Base-by-base conservation (phyloP, 2,329 filamentous ascomycete genomes). In the Sordariomycetes sp. region DNA sequence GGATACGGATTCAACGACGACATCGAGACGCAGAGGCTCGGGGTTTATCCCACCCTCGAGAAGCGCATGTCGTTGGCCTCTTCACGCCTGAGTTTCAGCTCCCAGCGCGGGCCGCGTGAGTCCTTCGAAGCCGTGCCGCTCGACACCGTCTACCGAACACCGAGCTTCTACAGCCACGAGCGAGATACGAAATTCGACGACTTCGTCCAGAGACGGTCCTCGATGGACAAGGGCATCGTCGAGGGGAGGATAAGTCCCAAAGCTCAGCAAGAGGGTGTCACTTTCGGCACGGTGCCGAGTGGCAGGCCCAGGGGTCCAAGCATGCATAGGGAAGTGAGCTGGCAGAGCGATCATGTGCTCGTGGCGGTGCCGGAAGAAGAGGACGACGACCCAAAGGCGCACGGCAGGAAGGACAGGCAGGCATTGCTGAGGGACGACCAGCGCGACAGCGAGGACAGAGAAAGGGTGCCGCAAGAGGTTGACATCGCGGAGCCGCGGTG, bases 131-230 rank as follows among this genome's bases (percentile, higher is more conserved):
- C 27, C 6, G 37, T 50, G 5, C 36, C 40, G 15, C 26, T 37
- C 17, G 29, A 32, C 7, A 6, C 35, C 25, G 25, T 30, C 7
- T 16, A 19, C 4, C 23, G 27, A 12, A 31, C 19, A 12, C 35
- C 32, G 20, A 9, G 46, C 33, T 42, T 54, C 26, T 68, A 68
- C 46, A 57, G 52, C 34, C 64, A 69, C 47, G 52, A 59, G 49
- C 56, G 65, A 6, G 60, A 67, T 34, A 68, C 65, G 4, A 55
- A 62, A 35, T 70, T 68, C 38, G 66, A 69, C 32, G 57, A 61
- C 5, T 69, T 64, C 44, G 43, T 64, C 14, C 54, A 55, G 17
- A 19, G 33, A n/a, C 33, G 26, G n/a, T 12, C 20, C 17, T 29
- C 24, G 16, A 6, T 21, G 18, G 33, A 14, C 25, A 17, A 16